Evolutionary conservation across 805 yeast species (phyloP).

Genomic region (Metschnikowia lachancei): DNA sequence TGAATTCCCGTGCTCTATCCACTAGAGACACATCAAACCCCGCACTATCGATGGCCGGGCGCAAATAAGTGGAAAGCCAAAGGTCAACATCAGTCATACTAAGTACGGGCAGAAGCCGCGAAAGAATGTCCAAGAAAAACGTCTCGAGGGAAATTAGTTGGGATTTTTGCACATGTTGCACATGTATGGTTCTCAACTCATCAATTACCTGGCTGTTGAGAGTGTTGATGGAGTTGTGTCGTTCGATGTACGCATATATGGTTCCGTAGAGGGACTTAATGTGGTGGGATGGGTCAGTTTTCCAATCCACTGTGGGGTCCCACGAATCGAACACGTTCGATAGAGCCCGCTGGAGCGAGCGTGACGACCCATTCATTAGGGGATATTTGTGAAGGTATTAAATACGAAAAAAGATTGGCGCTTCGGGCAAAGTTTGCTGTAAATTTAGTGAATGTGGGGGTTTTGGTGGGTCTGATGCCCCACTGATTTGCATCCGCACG

Average conservation of each 20-base stretch:
- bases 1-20: conserved; percentile 28
- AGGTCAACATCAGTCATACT: conserved; percentile 28
- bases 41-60: conserved; percentile 58
- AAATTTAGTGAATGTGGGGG: too few species aligned
- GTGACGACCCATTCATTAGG: conserved; percentile 18
- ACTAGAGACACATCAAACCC: conserved; percentile 46
- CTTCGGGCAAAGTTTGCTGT: too few species aligned
- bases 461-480: too few species aligned
- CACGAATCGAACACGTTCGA: conserved; percentile 14
- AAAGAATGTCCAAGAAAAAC: conserved; percentile 40
- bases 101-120: conserved; percentile 32
- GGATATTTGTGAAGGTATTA: too few species aligned
- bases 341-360: conserved; percentile 17
- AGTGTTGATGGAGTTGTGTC: conserved; percentile 36
- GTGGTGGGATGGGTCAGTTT: conserved; percentile 7
- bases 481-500: neutral
- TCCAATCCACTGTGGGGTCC: conserved; percentile 16
- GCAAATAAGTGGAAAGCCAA: conserved; percentile 51
- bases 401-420: too few species aligned
- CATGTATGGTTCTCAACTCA: conserved; percentile 37
- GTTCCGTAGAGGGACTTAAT: conserved; percentile 14
- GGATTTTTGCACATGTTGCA: conserved; percentile 27
- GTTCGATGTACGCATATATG: conserved; percentile 19
- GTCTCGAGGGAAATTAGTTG: conserved; percentile 33
- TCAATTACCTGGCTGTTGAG: conserved; percentile 33